phyloP scores from a whole-genome alignment of 1,284 basidiomycete species.

The Rhodotorula mucilaginosa region DNA sequence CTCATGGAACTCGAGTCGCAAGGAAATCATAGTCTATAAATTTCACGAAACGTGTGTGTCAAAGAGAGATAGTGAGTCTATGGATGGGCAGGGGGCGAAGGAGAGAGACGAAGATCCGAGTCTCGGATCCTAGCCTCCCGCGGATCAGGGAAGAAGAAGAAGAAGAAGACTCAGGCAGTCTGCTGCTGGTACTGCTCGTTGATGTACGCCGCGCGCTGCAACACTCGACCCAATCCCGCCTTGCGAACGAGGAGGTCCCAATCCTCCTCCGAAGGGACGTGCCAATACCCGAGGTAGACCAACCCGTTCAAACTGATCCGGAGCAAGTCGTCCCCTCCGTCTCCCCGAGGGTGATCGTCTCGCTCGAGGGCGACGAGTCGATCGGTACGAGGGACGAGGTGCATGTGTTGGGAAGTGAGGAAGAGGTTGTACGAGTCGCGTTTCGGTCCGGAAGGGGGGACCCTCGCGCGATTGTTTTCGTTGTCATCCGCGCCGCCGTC shows the following conservation, averaged over 20 bases:
- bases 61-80: no score
- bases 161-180: no score
- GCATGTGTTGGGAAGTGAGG: slow-evolving; percentile 14
- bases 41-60: no score
- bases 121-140: no score
- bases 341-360: background rate
- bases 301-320: slow-evolving; percentile 27
- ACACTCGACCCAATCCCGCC: slow-evolving; percentile 10
- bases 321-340: background rate
- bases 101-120: no score
- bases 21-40: background rate
- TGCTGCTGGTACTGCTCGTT: slow-evolving; percentile 15
- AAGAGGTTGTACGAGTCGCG: slow-evolving; percentile 27
- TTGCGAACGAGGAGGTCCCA: background rate
- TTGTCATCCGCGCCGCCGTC: background rate
- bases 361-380: slow-evolving; percentile 11
- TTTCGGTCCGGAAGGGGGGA: slow-evolving; percentile 13
- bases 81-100: no score
- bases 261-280: slow-evolving; percentile 13
- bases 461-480: background rate
- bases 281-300: slow-evolving; percentile 20
- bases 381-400: slow-evolving; percentile 21
- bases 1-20: no score
- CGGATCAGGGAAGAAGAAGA: no score
- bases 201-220: slow-evolving; percentile 13